Base-by-base conservation (phyloP, 202 grass and related monocot genomes). In the Elaeis oleifera region DNA sequence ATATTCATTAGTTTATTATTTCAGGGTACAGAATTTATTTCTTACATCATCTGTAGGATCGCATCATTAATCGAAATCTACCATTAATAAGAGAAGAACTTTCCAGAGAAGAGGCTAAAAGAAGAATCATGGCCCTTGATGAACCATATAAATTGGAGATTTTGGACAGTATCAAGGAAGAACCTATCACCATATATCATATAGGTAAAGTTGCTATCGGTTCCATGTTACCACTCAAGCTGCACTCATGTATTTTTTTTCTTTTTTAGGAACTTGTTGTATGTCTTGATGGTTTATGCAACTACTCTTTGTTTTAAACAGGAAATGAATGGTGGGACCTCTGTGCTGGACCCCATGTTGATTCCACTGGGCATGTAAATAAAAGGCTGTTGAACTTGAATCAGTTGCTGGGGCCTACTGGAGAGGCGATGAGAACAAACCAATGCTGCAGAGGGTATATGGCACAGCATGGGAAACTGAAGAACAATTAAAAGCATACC, bases 271-370 rank as follows among this genome's bases (percentile, higher is more conserved):
- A 36, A 9, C 6, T 36, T 44, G 8, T 8, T 13, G 36, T 44
- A 44, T 44, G 36, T 44, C 36, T 11, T 44, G 36, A 44, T 14
- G 9, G 13, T 44, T 44, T 44, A 13, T 44, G 36, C 36, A 3
- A 44, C 11, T 44, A 14, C 53, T 6, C 26, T 74, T 11, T 68
- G 50, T 75, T 36, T 59, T 24, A 13, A 61, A 54, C 56, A 97
- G 94, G 94, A 59, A 87, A 97, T 77, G 94, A 97, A 74, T 97
- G 94, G 94, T 97, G 94, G 94, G 94, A 97, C 76, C 82, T 92
- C 18, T 97, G 94, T 78, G 94, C 94, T 23, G 94, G 94, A 54
- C 94, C 94, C 58, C 94, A 92, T 70, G 94, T 97, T 5, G 88
- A 92, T 18, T 83, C 94, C 16, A 97, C 94, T 71, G 94, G 94